Evolutionary conservation across 805 yeast species (phyloP).

Genomic region (Priceomyces melissophilus): DNA sequence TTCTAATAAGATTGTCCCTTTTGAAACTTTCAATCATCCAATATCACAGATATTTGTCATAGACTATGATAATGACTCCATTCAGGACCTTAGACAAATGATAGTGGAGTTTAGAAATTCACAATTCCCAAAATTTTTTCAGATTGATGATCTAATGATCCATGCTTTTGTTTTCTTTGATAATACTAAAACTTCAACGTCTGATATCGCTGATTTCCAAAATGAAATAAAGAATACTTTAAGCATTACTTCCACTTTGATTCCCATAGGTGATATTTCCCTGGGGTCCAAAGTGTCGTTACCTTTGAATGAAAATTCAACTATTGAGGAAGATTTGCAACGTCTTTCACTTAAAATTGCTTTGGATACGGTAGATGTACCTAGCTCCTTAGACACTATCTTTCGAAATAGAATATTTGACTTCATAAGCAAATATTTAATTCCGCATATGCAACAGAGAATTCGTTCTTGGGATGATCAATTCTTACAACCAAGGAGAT

Average conservation of each 20-base stretch:
- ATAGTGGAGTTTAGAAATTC: conserved; percentile 49
- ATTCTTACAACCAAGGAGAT: conserved; percentile 69
- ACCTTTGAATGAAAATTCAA: conserved; percentile 29
- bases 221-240: conserved; percentile 21
- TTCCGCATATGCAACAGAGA: conserved; percentile 85
- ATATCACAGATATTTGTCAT: conserved; percentile 69
- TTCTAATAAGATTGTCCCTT: conserved; percentile 60
- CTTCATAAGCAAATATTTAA: conserved; percentile 45
- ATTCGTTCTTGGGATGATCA: conserved; percentile 85
- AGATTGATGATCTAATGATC: conserved; percentile 56
- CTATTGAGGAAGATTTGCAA: conserved; percentile 51
- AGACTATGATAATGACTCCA: conserved; percentile 46
- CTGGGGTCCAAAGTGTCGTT: conserved; percentile 8
- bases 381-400: conserved; percentile 37
- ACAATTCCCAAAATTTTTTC: conserved; percentile 61
- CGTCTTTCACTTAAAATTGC: conserved; percentile 23
- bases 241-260: conserved; percentile 24
- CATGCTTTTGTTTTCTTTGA: conserved; percentile 35
- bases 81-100: conserved; percentile 55
- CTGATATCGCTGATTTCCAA: conserved; percentile 32
- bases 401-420: conserved; percentile 43
- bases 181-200: conserved; percentile 13
- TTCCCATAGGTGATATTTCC: conserved; percentile 10
- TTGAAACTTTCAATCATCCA: conserved; percentile 87
- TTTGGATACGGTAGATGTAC: conserved; percentile 19